Percentiles rank a stretch among this genome's conserved stretches.
phyloP scores from a whole-genome alignment of 2,329 filamentous ascomycete species.

The Pseudocercospora pini-densiflorae region DNA sequence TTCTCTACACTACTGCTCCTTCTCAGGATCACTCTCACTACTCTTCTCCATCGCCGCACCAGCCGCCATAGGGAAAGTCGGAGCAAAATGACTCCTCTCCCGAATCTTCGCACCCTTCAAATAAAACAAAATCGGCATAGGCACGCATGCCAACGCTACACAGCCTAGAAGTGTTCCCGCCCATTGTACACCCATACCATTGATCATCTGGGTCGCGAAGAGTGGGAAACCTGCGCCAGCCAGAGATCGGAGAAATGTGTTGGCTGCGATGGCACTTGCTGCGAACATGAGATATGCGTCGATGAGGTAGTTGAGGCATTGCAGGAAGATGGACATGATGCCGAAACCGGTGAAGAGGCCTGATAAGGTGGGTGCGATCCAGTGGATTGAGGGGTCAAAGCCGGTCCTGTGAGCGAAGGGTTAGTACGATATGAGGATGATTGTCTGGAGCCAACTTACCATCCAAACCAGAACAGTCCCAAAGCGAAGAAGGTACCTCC shows the following conservation, averaged over 20 bases:
- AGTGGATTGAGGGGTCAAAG: slow-evolving; percentile 35
- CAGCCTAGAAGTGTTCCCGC: slow-evolving; percentile 52
- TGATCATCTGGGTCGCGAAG: slow-evolving; percentile 60
- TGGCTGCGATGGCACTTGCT: slow-evolving; percentile 58
- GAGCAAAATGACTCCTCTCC: slow-evolving; percentile 48
- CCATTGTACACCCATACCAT: slow-evolving; percentile 56
- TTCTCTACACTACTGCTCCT: not conserved
- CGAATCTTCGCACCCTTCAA: slow-evolving; percentile 49
- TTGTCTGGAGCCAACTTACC: slow-evolving; percentile 19
- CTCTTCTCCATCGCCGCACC: slow-evolving; percentile 20
- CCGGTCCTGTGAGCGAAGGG: slow-evolving; percentile 21
- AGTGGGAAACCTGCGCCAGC: slow-evolving; percentile 58
- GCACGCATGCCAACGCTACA: slow-evolving; percentile 48
- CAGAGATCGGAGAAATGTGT: slow-evolving; percentile 58
- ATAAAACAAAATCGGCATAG: slow-evolving; percentile 51
- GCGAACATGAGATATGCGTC: slow-evolving; percentile 63
- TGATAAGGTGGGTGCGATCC: slow-evolving; percentile 44
- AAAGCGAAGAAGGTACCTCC: slow-evolving; percentile 53
- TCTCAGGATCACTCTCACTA: slow-evolving; percentile 22
- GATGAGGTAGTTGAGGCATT: slow-evolving; percentile 63
- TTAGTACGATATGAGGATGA: slow-evolving; percentile 21
- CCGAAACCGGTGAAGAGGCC: slow-evolving; percentile 63
- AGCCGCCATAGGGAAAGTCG: slow-evolving; percentile 25
- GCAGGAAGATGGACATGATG: slow-evolving; percentile 62
- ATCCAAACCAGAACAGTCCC: slow-evolving; percentile 46